phyloP scores from a whole-genome alignment of 257 asterid species.

The Solanum chiquidenum region DNA sequence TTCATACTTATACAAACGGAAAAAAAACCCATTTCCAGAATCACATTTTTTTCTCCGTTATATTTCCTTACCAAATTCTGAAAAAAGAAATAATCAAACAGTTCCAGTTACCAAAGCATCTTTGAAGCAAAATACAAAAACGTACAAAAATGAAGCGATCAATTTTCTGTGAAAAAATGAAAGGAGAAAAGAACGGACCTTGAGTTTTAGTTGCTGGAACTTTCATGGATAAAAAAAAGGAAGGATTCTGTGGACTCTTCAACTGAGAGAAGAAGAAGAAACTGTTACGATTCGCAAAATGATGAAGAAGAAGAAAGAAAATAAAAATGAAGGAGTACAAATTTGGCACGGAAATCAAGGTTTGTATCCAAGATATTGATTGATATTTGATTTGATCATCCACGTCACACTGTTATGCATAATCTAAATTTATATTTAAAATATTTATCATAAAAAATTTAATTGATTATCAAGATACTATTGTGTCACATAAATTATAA shows the following conservation, averaged over 20 bases:
- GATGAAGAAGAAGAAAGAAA: not conserved
- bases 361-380: not conserved
- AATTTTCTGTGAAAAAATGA: not conserved
- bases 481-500: too few species aligned
- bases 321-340: not conserved
- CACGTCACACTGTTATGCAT: not conserved
- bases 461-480: too few species aligned
- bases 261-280: not conserved
- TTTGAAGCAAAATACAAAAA: not conserved
- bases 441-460: too few species aligned
- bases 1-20: not conserved
- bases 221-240: slow-evolving; percentile 19
- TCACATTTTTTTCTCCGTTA: not conserved
- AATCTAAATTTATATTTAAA: too few species aligned
- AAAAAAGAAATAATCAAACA: not conserved
- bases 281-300: not conserved
- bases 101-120: not conserved
- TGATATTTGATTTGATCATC: not conserved
- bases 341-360: not conserved
- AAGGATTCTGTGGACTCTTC: not conserved
- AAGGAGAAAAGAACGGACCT: slow-evolving; percentile 20
- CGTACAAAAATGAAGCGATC: not conserved
- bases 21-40: not conserved
- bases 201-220: slow-evolving; percentile 40
- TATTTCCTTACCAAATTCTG: not conserved